Evolutionary conservation across 2,329 filamentous ascomycete genomes (phyloP), one percentile per base, ranked within the genome.

Genomic region (Fusarium luffae): DNA sequence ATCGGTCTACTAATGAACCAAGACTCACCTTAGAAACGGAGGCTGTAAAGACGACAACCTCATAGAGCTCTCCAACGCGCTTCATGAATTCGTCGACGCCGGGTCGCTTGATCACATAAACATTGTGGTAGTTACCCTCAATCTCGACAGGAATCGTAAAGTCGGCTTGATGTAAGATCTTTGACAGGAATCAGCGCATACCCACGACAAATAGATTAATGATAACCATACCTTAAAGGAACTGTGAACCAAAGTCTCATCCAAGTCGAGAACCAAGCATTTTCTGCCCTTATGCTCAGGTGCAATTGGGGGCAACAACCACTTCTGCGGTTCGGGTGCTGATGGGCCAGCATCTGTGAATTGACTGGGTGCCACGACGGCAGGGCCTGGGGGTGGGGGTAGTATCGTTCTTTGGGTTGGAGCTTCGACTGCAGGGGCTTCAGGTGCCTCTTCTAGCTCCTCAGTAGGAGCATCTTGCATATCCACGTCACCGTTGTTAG

Each of bases 41-140:
- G 55, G 96, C 96, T 42, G 96, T 99, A 79, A 99, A 99, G 47
- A 99, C 95, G 27, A 99, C 96, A 50, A 99, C 95, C 82, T 99
- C 96, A 77, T 98, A 99, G 51, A 99, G 86, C 82, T 99, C 96
- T 51, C 96, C 96, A 37, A 99, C 94, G 63, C 96, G 87, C 85
- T 98, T 98, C 93, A 99, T 98, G 81, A 99, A 99, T 70, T 97
- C 91, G 78, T 99, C 96, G 21, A 99, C 96, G 56, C 96, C 96
- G n/a, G 96, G 96, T 76, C 96, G 90, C 84, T 99, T 99, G 80
- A 99, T 99, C 71, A 99, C 96, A 79, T 99, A 99, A 57, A 99
- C 97, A 77, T 99, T 99, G 82, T 99, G 96, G 78, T 97, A 98
- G 80, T 97, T 97, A 59, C 96, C 96, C 83, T 99, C 96, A 70